Percentiles rank a stretch among this genome's conserved stretches.
phyloP scores from a whole-genome alignment of 306 rosid genomes.

The Cucurbita moschata region DNA sequence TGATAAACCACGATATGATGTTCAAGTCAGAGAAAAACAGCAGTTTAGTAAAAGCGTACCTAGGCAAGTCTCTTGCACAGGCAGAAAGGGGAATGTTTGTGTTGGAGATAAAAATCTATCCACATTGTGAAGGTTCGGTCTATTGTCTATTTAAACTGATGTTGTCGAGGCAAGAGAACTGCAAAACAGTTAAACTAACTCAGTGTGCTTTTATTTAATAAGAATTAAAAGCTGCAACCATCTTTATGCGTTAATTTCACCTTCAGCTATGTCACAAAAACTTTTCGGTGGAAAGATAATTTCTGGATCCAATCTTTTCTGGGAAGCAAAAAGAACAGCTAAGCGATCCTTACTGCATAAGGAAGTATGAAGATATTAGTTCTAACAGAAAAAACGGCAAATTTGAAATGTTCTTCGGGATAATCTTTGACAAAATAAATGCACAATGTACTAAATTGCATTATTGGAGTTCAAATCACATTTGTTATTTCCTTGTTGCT shows the following conservation, averaged over 20 bases:
- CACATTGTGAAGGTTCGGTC: constrained; percentile 3
- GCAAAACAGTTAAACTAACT: constrained; percentile 9
- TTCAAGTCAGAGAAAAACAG: neutral
- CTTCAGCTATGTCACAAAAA: constrained; percentile 52
- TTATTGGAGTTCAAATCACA: neutral
- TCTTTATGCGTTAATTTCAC: constrained; percentile 16
- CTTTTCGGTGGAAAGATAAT: constrained; percentile 43
- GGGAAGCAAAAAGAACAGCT: constrained; percentile 34
- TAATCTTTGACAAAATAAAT: neutral
- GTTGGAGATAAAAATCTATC: constrained; percentile 4
- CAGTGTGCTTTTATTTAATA: neutral
- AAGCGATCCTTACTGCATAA: constrained; percentile 56
- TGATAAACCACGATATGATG: neutral
- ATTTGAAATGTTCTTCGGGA: neutral
- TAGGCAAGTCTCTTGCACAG: constrained; percentile 4
- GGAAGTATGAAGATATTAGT: constrained; percentile 13
- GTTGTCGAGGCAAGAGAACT: constrained; percentile 50
- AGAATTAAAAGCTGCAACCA: neutral
- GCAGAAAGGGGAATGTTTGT: neutral
- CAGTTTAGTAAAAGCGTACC: neutral
- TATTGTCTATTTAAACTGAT: constrained; percentile 20
- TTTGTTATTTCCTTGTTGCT: neutral
- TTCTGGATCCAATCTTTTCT: constrained; percentile 33
- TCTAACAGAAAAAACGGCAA: neutral
- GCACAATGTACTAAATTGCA: neutral